phyloP scores from a whole-genome alignment of 2,329 filamentous ascomycete species.

The Hymenoscyphus fructigenus region DNA sequence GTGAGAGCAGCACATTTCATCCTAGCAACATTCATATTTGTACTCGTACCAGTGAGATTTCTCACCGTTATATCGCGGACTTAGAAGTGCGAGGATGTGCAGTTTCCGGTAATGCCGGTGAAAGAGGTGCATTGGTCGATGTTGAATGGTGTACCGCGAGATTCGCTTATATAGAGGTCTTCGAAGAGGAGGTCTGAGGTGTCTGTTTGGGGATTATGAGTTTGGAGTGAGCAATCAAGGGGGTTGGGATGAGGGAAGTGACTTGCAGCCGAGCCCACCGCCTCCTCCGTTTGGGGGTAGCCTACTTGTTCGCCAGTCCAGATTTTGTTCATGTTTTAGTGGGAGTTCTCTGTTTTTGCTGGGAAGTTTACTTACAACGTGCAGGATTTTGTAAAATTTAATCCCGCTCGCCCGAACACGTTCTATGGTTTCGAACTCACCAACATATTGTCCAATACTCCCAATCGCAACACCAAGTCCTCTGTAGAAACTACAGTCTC shows the following conservation, averaged over 20 bases:
- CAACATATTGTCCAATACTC: conserved; percentile 55
- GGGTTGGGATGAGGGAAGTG: neutral
- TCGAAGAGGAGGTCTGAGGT: conserved; percentile 51
- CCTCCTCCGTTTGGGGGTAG: conserved; percentile 59
- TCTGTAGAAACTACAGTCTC: conserved; percentile 48
- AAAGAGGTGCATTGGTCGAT: conserved; percentile 44
- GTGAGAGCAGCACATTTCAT: conserved; percentile 37
- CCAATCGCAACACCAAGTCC: conserved; percentile 57
- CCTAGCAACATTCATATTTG: conserved; percentile 28
- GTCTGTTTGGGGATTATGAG: conserved; percentile 35
- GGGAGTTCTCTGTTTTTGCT: neutral
- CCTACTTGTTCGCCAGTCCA: conserved; percentile 54
- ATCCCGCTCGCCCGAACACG: conserved; percentile 50
- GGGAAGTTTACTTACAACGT: conserved; percentile 38
- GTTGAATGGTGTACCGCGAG: conserved; percentile 36
- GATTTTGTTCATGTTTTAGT: conserved; percentile 45
- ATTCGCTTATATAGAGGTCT: conserved; percentile 19
- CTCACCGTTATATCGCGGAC: conserved; percentile 33
- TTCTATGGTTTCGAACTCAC: conserved; percentile 48
- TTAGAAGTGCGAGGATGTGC: conserved; percentile 43
- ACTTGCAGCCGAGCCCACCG: conserved; percentile 48
- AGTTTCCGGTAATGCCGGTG: conserved; percentile 39
- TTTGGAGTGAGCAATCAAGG: neutral
- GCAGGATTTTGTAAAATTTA: conserved; percentile 44
- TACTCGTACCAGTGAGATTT: conserved; percentile 25